These are phyloP conservation scores for Podospora fimiseda DNA, from an alignment of 495 filamentous ascomycete genomes.

Conservation along the genomic window DNA sequence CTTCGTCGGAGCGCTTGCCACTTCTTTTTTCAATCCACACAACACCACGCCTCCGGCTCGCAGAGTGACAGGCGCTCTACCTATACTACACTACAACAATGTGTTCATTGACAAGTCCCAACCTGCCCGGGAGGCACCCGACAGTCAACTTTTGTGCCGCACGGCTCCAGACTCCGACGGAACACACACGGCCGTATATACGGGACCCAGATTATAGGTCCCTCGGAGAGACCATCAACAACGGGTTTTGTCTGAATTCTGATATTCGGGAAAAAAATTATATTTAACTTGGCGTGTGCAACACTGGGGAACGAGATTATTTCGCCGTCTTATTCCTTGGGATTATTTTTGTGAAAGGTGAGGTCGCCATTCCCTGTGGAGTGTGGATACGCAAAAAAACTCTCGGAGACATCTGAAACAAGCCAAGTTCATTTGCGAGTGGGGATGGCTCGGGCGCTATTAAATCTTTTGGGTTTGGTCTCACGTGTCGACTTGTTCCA, in stretches of 20 bases:
- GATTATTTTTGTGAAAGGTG: neutral
- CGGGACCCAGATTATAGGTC: neutral
- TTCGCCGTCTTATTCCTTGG: constrained; percentile 4
- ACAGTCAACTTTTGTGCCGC: constrained; percentile 9
- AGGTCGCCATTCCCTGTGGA: neutral
- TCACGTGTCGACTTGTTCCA: constrained; percentile 7
- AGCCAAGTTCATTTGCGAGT: constrained; percentile 3
- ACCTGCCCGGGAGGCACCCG: neutral
- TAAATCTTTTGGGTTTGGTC: constrained; percentile 2
- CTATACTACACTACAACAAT: no score
- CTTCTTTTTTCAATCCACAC: neutral
- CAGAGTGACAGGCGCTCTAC: no score
- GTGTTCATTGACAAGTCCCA: no score
- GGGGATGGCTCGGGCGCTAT: constrained; percentile 7
- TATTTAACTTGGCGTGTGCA: neutral
- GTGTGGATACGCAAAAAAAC: constrained; percentile 1
- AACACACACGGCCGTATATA: neutral
- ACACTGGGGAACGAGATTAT: no score
- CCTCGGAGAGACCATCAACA: neutral
- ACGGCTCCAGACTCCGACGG: constrained; percentile 1
- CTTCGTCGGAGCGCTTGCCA: constrained; percentile 6
- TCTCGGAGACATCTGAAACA: constrained; percentile 13
- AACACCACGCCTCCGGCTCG: neutral
- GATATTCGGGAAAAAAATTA: no score
- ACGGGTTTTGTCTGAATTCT: neutral